Base-by-base conservation (phyloP, 2,329 filamentous ascomycete species). In the Colletotrichum gigasporum region DNA sequence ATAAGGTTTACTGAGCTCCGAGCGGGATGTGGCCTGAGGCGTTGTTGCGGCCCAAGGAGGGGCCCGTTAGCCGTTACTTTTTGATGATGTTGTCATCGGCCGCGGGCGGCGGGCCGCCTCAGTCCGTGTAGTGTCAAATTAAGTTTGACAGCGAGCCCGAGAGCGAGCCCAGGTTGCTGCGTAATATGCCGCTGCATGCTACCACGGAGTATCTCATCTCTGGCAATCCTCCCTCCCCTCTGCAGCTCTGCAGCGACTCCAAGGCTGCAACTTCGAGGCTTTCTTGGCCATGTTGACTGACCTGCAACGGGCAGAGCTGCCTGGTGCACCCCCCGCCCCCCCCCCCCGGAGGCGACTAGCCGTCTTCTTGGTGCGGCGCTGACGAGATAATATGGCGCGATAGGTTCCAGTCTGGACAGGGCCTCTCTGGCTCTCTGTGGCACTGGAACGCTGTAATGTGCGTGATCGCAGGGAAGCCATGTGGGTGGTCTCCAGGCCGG, bases 391-490 rank as follows among this genome's bases (percentile, higher is more conserved):
- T 11, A 52, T 48, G 41, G 26, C 48, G 37, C 32, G 61, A 44
- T 18, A 24, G 47, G 28, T 51, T 24, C 39, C 45, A 51, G 45
- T 60, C 32, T 53, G 7, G 9, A 58, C 39, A 20, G 37, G 10
- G 39, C 35, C 22, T 39, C 32, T 44, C n/a, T 32, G 32, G 16
- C 24, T 26, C 28, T n/a, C n/a, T n/a, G n/a, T n/a, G n/a, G n/a
- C 34, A n/a, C 35, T 26, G 41, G 22, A 48, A 32, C 44, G 61
- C 34, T n/a, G 20, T 20, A 44, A 32, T 42, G 12, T 44, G 28
- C 48, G 47, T 54, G 61, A 32, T 61, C 56, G 34, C 41, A 60
- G 24, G 56, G 56, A 61, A 42, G 56, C 56, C 56, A 54, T 64
- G 56, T 61, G 56, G 55, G 61, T 42, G 47, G 41, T 48, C 35